Evolutionary conservation across 2,329 filamentous ascomycete genomes (phyloP).

Genomic region (Trichoderma sp.): DNA sequence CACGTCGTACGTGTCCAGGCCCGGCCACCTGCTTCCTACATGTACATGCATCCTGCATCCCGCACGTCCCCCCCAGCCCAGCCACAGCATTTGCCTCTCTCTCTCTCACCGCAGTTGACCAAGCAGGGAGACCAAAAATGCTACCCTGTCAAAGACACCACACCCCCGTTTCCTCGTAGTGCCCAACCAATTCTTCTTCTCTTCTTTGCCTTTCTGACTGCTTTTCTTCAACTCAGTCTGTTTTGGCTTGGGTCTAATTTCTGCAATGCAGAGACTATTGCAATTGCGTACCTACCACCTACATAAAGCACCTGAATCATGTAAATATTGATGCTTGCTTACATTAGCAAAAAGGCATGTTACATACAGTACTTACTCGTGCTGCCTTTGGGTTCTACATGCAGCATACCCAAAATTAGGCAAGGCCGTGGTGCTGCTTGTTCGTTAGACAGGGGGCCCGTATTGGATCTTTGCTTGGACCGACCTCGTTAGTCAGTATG

Average conservation of each 20-base stretch:
- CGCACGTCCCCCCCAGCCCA: not conserved
- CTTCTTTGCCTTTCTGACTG: not conserved
- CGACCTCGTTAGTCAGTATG: not conserved
- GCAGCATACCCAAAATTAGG: not conserved
- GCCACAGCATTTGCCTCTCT: conserved; percentile 3
- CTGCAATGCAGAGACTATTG: not conserved
- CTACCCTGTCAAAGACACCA: not conserved
- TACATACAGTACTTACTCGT: not conserved
- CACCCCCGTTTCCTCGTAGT: not conserved
- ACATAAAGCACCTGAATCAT: not conserved
- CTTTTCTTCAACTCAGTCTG: not conserved
- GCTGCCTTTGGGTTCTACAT: not conserved
- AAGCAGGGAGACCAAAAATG: not conserved
- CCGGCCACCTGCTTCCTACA: not conserved
- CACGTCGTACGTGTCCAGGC: conserved; percentile 6
- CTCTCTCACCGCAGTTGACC: conserved; percentile 12
- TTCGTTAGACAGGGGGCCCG: not conserved
- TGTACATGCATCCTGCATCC: conserved; percentile 16
- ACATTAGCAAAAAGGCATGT: not conserved
- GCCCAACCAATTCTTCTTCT: not conserved
- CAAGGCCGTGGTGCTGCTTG: not conserved
- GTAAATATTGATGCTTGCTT: not conserved
- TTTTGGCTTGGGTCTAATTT: not conserved
- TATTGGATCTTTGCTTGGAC: not conserved
- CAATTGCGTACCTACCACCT: not conserved